Percentiles rank a stretch among this genome's conserved stretches.
Evolutionary conservation across 257 asterid genomes (phyloP).

Genomic region (Petunia secreta): DNA sequence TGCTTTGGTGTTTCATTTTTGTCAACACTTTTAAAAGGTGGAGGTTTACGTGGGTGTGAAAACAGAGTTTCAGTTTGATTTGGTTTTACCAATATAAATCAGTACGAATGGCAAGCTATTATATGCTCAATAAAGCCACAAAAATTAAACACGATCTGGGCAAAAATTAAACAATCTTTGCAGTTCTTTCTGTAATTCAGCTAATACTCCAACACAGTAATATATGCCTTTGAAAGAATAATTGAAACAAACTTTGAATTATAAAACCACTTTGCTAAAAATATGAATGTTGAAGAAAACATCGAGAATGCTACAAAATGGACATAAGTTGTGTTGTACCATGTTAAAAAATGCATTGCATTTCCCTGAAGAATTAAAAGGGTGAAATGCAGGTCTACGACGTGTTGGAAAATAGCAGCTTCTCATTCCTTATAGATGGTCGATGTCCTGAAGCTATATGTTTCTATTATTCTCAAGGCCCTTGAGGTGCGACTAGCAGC

Average conservation of each 20-base stretch:
- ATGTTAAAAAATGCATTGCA: background rate
- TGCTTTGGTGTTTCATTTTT: background rate
- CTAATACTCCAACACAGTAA: background rate
- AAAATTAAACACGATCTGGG: too few species aligned
- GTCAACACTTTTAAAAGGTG: background rate
- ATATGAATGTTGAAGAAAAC: background rate
- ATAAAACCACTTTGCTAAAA: background rate
- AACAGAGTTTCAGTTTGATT: background rate
- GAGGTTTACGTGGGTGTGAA: background rate
- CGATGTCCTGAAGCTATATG: background rate
- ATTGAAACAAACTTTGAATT: background rate
- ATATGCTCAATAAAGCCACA: too few species aligned
- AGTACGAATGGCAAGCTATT: background rate
- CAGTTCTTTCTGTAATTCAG: background rate
- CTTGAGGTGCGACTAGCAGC: background rate
- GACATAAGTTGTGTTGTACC: background rate
- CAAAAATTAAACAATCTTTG: background rate
- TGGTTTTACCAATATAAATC: background rate
- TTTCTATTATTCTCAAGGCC: background rate
- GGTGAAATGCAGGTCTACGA: background rate
- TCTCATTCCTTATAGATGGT: background rate
- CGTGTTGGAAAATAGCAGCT: constrained; percentile 1
- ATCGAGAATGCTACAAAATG: background rate
- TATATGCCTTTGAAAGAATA: background rate
- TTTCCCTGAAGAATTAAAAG: background rate